phyloP scores from a whole-genome alignment of 495 filamentous ascomycete species.

The Aspergillus baeticus region DNA sequence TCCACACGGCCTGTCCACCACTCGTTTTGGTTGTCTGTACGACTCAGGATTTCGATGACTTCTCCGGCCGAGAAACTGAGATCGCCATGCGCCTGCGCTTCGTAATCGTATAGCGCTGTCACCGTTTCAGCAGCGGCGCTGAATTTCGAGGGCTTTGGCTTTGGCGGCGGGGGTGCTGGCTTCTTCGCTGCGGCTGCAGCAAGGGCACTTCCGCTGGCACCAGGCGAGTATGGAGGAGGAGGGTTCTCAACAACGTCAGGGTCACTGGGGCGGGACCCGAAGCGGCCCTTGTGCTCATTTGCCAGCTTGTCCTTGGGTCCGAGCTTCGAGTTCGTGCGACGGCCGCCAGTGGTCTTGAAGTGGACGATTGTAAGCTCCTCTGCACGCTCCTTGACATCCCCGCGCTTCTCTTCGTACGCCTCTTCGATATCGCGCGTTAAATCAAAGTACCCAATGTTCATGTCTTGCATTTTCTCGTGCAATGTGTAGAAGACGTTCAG shows the following conservation, averaged over 20 bases:
- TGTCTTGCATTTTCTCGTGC: constrained; percentile 94
- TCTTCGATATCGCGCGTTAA: constrained; percentile 85
- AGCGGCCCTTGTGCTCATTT: constrained; percentile 36
- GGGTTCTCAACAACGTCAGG: constrained; percentile 57
- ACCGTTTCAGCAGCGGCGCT: constrained; percentile 71
- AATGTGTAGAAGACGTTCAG: constrained; percentile 99
- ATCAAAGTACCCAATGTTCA: constrained; percentile 97
- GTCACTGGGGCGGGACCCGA: constrained; percentile 34
- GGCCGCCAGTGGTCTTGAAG: constrained; percentile 79
- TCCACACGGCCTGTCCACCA: constrained; percentile 88
- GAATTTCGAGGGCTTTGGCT: constrained; percentile 80
- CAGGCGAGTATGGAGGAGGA: constrained; percentile 67
- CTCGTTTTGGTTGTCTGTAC: constrained; percentile 86
- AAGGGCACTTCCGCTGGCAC: constrained; percentile 51
- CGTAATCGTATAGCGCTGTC: constrained; percentile 89
- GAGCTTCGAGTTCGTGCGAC: constrained; percentile 48
- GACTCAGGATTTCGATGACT: constrained; percentile 79
- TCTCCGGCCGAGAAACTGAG: constrained; percentile 90
- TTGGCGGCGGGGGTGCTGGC: constrained; percentile 87
- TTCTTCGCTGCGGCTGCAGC: constrained; percentile 73
- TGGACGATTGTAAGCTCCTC: constrained; percentile 78
- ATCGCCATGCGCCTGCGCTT: constrained; percentile 93
- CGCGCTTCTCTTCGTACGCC: constrained; percentile 83
- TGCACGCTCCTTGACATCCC: constrained; percentile 76
- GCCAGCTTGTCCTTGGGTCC: constrained; percentile 39